Base-by-base conservation (phyloP, 2,329 filamentous ascomycete species). In the Cercospora zeae-maydis region DNA sequence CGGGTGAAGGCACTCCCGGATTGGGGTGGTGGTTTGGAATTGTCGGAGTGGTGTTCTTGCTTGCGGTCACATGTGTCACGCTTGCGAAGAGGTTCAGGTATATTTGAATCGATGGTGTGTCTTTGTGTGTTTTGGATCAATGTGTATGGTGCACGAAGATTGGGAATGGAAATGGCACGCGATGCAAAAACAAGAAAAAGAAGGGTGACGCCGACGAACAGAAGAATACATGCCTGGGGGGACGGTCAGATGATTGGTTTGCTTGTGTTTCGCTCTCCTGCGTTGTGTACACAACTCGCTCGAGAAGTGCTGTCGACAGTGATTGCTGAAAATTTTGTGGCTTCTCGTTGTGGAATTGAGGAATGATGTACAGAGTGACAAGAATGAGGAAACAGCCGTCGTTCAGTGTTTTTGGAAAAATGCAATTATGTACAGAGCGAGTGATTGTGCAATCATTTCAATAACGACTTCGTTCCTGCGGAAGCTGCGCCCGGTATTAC, bases 21-120 rank as follows among this genome's bases (percentile, higher is more conserved):
- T 70, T 84, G 34, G 78, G 70, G 4, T 86, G 86, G 75, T 88
- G 87, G 78, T 86, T 86, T 70, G 80, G 80, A n/a, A 86, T 87
- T 61, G 69, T 87, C 0, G 82, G 82, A 0, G 80, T 80, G 37
- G 81, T 93, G 31, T 76, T 80, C 31, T 59, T 71, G 19, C 79
- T 82, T 63, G 74, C 79, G 13, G 67, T 74, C 2, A 64, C 71
- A 21, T 80, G 77, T 68, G 63, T 81, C 37, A 59, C 67, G 24
- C 67, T 76, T 33, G 79, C 80, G 24, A 80, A 76, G 77, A 78
- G 69, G 71, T 66, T 81, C 74, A 75, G 71, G 63, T 79, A 72
- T 59, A 78, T 80, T 47, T 80, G 60, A 69, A 16, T 33, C 3
- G 24, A 6, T 42, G 47, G 13, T 27, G n/a, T 16, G 4, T 9